These are phyloP conservation scores for Citrus reticulata DNA, from an alignment of 345 rosid species.

Conservation along the genomic window DNA sequence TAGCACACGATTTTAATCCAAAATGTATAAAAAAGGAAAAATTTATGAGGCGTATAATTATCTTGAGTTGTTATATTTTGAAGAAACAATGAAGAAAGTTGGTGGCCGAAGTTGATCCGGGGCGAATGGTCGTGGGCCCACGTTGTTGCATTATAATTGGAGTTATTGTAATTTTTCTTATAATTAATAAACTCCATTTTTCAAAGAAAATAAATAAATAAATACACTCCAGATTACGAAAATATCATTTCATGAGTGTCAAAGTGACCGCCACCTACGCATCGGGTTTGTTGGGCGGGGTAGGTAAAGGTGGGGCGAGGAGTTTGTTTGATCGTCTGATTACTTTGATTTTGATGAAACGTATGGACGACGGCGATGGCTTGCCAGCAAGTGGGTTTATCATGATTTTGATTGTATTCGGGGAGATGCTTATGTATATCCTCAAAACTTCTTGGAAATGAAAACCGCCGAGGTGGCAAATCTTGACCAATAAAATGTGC, in stretches of 20 bases:
- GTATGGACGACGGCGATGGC: neutral
- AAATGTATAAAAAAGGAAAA: too few relatives aligned
- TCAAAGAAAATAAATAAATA: neutral
- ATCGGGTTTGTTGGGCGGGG: neutral
- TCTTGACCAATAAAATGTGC: too few relatives aligned
- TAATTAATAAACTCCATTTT: neutral
- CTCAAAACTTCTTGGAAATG: too few relatives aligned
- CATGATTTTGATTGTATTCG: too few relatives aligned
- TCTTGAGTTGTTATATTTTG: neutral
- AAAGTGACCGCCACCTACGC: neutral
- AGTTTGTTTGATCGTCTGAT: neutral
- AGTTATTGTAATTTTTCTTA: neutral
- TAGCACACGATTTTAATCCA: neutral
- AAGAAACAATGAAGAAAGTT: conserved; percentile 7
- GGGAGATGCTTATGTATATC: too few relatives aligned
- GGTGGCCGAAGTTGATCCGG: conserved; percentile 29
- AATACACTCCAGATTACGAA: neutral
- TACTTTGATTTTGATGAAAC: too few relatives aligned
- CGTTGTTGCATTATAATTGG: neutral
- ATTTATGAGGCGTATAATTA: neutral
- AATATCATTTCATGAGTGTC: neutral
- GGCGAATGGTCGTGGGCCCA: conserved; percentile 16
- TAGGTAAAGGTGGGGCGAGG: conserved; percentile 11
- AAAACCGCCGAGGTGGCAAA: too few relatives aligned
- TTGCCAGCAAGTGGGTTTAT: neutral